phyloP scores from a whole-genome alignment of 352 stramenopile genomes.

The Pythium guiyangense region DNA sequence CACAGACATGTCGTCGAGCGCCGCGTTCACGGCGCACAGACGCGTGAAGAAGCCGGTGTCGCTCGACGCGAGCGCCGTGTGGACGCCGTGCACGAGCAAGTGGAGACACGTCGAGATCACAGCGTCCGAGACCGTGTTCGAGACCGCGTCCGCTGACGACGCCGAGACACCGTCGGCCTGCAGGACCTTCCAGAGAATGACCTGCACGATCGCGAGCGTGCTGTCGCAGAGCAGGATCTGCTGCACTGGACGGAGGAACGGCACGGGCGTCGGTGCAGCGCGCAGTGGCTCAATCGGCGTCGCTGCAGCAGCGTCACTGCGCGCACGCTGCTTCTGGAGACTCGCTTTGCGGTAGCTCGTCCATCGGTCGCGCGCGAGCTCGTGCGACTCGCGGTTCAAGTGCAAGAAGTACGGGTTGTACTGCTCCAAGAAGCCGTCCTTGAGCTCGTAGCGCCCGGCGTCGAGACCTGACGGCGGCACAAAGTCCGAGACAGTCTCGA shows the following conservation, averaged over 20 bases:
- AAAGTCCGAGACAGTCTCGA: conserved; percentile 68
- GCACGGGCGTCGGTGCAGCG: conserved; percentile 27
- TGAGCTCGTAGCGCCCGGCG: conserved; percentile 75
- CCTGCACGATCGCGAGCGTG: conserved; percentile 57
- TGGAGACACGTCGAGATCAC: conserved; percentile 82
- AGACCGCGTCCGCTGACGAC: conserved; percentile 7
- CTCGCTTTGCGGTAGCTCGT: conserved; percentile 60
- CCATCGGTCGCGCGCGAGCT: conserved; percentile 79
- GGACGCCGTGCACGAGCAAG: conserved; percentile 72
- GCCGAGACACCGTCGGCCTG: conserved; percentile 22
- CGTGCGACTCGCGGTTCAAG: conserved; percentile 78
- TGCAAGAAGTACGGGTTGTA: conserved; percentile 89
- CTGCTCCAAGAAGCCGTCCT: conserved; percentile 58
- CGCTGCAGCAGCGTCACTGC: conserved; percentile 8
- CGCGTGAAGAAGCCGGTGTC: conserved; percentile 40
- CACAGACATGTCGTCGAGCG: conserved; percentile 39
- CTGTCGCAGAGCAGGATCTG: conserved; percentile 61
- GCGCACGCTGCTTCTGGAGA: conserved; percentile 23
- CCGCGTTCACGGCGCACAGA: conserved; percentile 29
- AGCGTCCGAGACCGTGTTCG: conserved; percentile 61
- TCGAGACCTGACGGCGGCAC: conserved; percentile 69
- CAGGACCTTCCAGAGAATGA: conserved; percentile 60
- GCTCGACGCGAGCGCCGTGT: conserved; percentile 39
- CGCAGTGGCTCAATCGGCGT: conserved; percentile 43
- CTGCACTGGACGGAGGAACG: conserved; percentile 53